A percentile compares a stretch with the other conserved stretches of the same genome.
Evolutionary conservation across 2,329 filamentous ascomycete genomes (phyloP).

Genomic region (Ophiostoma pallidulum): DNA sequence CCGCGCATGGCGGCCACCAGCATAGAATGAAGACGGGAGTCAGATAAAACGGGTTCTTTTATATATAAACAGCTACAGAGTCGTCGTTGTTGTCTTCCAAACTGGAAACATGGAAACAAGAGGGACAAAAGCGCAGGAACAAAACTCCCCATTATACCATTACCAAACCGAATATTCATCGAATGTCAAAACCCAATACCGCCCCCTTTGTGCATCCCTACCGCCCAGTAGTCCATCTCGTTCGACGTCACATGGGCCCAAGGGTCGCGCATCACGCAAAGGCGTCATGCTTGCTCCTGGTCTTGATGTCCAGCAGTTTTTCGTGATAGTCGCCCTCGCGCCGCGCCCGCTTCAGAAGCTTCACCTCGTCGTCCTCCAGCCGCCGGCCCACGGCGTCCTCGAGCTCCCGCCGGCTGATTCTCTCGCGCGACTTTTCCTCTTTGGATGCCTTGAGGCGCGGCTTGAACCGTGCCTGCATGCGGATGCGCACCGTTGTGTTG

Average conservation of each 20-base stretch:
- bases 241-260: no score
- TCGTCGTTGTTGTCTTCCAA: no score
- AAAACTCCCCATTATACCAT: no score
- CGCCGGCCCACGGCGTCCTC: conserved; percentile 69
- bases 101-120: no score
- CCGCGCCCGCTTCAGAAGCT: conserved; percentile 69
- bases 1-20: conserved; percentile 43
- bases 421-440: conserved; percentile 73
- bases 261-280: conserved; percentile 29
- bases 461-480: conserved; percentile 95
- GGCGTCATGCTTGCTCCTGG: conserved; percentile 91
- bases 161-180: no score
- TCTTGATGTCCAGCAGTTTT: conserved; percentile 72
- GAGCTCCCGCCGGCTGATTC: conserved; percentile 76
- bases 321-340: conserved; percentile 87
- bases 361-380: conserved; percentile 79
- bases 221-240: no score
- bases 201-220: no score
- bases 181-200: no score
- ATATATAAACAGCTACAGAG: no score
- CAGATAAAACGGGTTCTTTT: neutral
- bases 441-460: conserved; percentile 69
- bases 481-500: conserved; percentile 65
- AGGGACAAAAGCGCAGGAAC: no score
- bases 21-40: neutral